phyloP scores from a whole-genome alignment of 345 rosid genomes.

The Excoecaria agallocha region DNA sequence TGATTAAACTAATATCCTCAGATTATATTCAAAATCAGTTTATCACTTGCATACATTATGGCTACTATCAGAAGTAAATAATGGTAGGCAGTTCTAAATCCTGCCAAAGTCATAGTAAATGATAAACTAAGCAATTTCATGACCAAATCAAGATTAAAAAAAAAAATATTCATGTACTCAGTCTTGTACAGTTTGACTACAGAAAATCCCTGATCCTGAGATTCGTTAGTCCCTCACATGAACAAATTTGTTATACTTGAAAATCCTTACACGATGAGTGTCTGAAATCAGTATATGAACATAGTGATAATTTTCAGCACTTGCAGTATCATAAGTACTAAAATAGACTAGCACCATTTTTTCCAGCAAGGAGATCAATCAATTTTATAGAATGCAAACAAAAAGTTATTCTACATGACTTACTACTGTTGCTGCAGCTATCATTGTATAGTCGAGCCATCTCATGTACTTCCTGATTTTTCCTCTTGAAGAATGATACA shows the following conservation, averaged over 20 bases:
- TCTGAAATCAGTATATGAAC: background rate
- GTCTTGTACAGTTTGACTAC: no score
- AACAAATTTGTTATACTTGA: no score
- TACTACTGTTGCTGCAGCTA: slow-evolving; percentile 80
- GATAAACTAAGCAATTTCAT: no score
- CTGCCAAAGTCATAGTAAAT: no score
- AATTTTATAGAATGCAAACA: background rate
- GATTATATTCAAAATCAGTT: background rate
- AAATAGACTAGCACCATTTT: background rate
- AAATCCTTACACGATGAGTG: no score
- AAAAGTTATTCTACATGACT: slow-evolving; percentile 22
- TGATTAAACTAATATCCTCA: background rate
- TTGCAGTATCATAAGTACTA: background rate
- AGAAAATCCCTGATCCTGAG: no score
- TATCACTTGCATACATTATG: no score
- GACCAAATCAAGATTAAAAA: no score
- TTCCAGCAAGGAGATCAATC: background rate
- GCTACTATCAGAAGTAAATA: no score
- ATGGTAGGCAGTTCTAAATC: no score
- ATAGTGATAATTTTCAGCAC: background rate
- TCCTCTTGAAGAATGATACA: slow-evolving; percentile 92
- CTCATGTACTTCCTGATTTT: slow-evolving; percentile 66
- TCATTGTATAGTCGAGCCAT: slow-evolving; percentile 96
- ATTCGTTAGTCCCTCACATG: no score
- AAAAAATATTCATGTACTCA: no score